phyloP scores from a whole-genome alignment of 2,329 filamentous ascomycete genomes.

The Fusarium clavum region DNA sequence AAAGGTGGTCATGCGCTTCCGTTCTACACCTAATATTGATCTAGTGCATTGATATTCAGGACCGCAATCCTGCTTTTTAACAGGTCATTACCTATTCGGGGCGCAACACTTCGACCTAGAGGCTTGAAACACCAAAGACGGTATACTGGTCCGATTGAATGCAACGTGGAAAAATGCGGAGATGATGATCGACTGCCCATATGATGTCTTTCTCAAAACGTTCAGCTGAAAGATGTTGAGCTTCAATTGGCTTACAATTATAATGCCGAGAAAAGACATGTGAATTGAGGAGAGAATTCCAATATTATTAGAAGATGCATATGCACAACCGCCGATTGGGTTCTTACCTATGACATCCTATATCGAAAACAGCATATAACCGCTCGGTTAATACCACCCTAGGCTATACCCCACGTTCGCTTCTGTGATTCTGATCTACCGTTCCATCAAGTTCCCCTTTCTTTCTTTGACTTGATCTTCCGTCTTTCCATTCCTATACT shows the following conservation, averaged over 20 bases:
- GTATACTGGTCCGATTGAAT: conserved; percentile 17
- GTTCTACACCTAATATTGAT: neutral
- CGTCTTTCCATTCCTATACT: conserved; percentile 37
- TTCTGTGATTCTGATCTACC: neutral
- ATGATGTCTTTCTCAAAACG: neutral
- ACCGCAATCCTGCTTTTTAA: conserved; percentile 16
- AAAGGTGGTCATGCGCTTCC: conserved; percentile 15
- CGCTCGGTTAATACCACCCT: neutral
- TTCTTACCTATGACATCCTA: conserved; percentile 5
- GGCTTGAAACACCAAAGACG: conserved; percentile 10
- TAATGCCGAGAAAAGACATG: neutral
- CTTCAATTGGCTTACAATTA: neutral
- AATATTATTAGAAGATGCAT: neutral
- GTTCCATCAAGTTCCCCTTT: neutral
- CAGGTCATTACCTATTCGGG: neutral
- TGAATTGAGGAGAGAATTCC: neutral
- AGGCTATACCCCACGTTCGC: neutral
- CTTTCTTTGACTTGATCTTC: conserved; percentile 27
- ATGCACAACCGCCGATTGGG: neutral
- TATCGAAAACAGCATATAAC: neutral
- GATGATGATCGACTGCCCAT: conserved; percentile 24
- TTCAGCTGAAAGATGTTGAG: neutral
- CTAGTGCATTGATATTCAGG: conserved; percentile 1
- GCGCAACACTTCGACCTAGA: neutral
- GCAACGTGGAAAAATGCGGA: conserved; percentile 5